phyloP scores from a whole-genome alignment of 345 rosid genomes.

The Sisymbrium altissimum region DNA sequence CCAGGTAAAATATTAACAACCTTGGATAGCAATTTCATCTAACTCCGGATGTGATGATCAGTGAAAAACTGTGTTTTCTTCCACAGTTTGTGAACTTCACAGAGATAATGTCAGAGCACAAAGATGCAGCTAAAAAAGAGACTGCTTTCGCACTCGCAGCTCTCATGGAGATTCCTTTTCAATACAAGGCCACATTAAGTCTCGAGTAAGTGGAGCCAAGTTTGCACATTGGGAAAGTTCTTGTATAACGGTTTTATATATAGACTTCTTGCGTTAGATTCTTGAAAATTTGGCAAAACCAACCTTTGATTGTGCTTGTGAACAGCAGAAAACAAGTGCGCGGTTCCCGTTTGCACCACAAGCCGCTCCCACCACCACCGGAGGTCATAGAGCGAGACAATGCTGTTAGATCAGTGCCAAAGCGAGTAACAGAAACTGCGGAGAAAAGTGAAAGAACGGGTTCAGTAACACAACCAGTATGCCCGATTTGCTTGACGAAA shows the following conservation, averaged over 20 bases:
- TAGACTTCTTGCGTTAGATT: neutral
- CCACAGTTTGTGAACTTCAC: conserved; percentile 87
- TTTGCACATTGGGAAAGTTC: neutral
- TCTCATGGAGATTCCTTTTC: conserved; percentile 92
- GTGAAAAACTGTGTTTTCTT: neutral
- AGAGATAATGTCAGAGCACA: conserved; percentile 72
- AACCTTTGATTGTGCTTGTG: conserved; percentile 27
- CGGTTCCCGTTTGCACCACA: conserved; percentile 30
- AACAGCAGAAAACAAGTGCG: conserved; percentile 36
- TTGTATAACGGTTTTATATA: neutral
- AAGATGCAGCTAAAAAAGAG: conserved; percentile 62
- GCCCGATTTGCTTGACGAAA: conserved; percentile 91
- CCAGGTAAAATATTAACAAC: conserved; percentile 49
- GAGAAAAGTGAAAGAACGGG: conserved; percentile 41
- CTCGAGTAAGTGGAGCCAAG: conserved; percentile 47
- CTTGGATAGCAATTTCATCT: neutral
- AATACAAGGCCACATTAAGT: conserved; percentile 73
- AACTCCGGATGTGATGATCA: neutral
- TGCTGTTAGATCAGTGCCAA: conserved; percentile 40
- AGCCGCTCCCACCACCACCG: conserved; percentile 70
- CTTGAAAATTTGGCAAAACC: conserved; percentile 9
- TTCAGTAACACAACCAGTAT: conserved; percentile 46
- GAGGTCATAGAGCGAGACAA: conserved; percentile 66
- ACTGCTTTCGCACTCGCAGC: conserved; percentile 92
- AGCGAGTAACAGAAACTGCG: conserved; percentile 18